Conservation (phyloP, 1,139 yeast genomes). For the Pichia sp. region DNA sequence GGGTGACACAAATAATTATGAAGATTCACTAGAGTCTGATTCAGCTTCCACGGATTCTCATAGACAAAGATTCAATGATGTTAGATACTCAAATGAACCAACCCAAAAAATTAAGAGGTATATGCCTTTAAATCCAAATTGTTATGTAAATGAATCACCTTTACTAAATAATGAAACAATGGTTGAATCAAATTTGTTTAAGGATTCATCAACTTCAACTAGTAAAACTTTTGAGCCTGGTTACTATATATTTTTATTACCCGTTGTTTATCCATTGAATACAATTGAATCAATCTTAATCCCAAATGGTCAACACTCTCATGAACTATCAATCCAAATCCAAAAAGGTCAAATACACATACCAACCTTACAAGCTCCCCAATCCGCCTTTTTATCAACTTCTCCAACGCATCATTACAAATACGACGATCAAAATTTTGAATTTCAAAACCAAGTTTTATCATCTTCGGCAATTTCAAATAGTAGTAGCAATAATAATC, state of each 20-base stretch:
- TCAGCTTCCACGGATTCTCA: slow-evolving; percentile 3
- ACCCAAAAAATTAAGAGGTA: slow-evolving; percentile 24
- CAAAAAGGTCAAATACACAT: slow-evolving; percentile 22
- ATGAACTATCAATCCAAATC: slow-evolving; percentile 29
- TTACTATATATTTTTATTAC: slow-evolving; percentile 69
- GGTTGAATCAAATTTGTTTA: slow-evolving; percentile 15
- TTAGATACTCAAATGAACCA: slow-evolving; percentile 19
- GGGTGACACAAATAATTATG: neutral
- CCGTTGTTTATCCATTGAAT: slow-evolving; percentile 60
- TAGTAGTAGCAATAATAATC: neutral
- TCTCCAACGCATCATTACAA: slow-evolving; percentile 27
- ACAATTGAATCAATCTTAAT: slow-evolving; percentile 66
- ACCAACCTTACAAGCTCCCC: slow-evolving; percentile 28
- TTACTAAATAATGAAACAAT: slow-evolving; percentile 8
- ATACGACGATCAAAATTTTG: slow-evolving; percentile 15
- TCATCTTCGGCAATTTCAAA: neutral
- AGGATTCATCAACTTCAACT: slow-evolving; percentile 19
- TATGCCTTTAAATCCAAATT: slow-evolving; percentile 20
- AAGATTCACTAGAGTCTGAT: slow-evolving; percentile 8
- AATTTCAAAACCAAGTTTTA: slow-evolving; percentile 1
- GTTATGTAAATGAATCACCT: slow-evolving; percentile 20
- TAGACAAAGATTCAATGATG: slow-evolving; percentile 9
- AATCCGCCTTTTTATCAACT: slow-evolving; percentile 26
- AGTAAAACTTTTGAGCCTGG: slow-evolving; percentile 48
- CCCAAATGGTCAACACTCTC: slow-evolving; percentile 44